These are phyloP conservation scores for Penicillium cosmopolitanum DNA, from an alignment of 495 filamentous ascomycete species.

Conservation along the genomic window DNA sequence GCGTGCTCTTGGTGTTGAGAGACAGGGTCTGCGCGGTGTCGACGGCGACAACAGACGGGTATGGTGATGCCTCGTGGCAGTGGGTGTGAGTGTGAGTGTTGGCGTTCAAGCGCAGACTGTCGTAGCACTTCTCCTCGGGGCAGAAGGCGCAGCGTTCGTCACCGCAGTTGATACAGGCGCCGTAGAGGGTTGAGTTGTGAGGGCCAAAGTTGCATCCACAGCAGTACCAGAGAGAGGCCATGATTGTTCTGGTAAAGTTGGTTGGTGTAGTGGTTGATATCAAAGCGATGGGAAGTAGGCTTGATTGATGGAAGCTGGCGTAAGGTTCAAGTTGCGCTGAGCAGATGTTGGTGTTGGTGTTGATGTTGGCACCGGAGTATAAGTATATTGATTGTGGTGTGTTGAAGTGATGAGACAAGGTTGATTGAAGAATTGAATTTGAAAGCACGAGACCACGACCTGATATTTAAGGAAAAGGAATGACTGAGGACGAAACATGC, in stretches of 20 bases:
- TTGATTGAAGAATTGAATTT: slow-evolving; percentile 7
- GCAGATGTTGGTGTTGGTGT: background rate
- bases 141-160: slow-evolving; percentile 25
- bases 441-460: slow-evolving; percentile 7
- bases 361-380: background rate
- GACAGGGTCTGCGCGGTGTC: slow-evolving; percentile 10
- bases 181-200: slow-evolving; percentile 29
- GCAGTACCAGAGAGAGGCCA: slow-evolving; percentile 40
- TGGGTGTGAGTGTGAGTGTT: slow-evolving; percentile 15
- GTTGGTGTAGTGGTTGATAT: slow-evolving; percentile 7
- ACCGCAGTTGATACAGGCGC: slow-evolving; percentile 32
- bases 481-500: slow-evolving; percentile 1
- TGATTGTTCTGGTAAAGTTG: slow-evolving; percentile 12
- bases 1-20: slow-evolving; percentile 11
- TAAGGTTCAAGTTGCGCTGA: background rate
- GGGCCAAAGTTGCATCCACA: slow-evolving; percentile 38
- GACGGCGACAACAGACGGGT: slow-evolving; percentile 19
- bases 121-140: slow-evolving; percentile 18
- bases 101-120: background rate
- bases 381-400: background rate
- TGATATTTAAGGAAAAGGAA: background rate
- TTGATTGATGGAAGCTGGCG: slow-evolving; percentile 3
- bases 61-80: slow-evolving; percentile 22
- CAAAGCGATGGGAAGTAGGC: background rate
- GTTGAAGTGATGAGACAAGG: slow-evolving; percentile 13